These are phyloP conservation scores for Nakazawaea molendinolei DNA, from an alignment of 805 yeast species.

Conservation along the genomic window DNA sequence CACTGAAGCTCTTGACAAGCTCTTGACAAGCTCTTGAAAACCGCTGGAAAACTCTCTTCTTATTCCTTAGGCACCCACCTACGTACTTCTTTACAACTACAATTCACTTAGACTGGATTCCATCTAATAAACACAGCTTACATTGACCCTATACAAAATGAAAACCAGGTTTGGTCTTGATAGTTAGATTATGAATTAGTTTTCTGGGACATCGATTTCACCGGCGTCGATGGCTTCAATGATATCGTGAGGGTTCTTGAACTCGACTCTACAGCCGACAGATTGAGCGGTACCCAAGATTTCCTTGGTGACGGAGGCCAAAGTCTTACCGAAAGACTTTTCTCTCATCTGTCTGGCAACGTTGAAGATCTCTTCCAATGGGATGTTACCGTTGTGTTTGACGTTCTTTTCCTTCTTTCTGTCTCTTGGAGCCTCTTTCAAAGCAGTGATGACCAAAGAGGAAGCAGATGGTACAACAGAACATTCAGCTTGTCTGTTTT, in stretches of 20 bases:
- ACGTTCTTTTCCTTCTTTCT: constrained; percentile 99
- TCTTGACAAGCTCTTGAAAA: too few species aligned
- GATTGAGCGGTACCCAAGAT: constrained; percentile 99
- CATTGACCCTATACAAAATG: constrained; percentile 18
- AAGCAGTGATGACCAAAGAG: constrained; percentile 96
- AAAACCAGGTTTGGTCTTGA: constrained; percentile 14
- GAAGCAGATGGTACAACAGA: constrained; percentile 99
- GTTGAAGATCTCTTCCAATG: constrained; percentile 92
- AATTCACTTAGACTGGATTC: too few species aligned
- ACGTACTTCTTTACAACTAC: too few species aligned
- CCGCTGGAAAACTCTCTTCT: too few species aligned
- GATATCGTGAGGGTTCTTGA: constrained; percentile 98
- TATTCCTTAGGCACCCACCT: too few species aligned
- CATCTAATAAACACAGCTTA: too few species aligned
- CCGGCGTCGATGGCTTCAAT: constrained; percentile 98
- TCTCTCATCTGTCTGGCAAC: constrained; percentile 97
- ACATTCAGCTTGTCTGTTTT: constrained; percentile 99
- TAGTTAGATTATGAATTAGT: constrained; percentile 33
- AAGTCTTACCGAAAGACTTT: constrained; percentile 96
- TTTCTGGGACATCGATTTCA: constrained; percentile 88
- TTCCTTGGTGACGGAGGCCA: constrained; percentile 97
- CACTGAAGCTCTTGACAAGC: too few species aligned
- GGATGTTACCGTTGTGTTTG: constrained; percentile 98
- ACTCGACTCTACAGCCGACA: constrained; percentile 98
- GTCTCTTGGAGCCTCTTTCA: constrained; percentile 99